Evolutionary conservation across 768 basidiomycete species (phyloP), one percentile per base, ranked within the genome.

Genomic region (Tephrocybe sp.): DNA sequence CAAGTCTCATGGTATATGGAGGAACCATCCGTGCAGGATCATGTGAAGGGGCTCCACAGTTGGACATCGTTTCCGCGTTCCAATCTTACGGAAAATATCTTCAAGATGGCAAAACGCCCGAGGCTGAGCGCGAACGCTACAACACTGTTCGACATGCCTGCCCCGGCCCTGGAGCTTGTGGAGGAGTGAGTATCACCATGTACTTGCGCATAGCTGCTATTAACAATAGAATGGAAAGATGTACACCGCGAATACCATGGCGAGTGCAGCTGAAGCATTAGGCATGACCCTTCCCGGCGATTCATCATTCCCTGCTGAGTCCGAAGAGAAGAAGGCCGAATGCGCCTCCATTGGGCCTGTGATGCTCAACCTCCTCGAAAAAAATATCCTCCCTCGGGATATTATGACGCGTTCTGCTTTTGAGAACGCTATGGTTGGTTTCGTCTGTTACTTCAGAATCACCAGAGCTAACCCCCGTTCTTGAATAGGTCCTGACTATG

Each of bases 171-270:
- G 97, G 97, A 47, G 94, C 96, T 44, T 99, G 97, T 69, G 97
- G 97, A 65, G 96, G 95, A 57, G 93, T 95, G 66, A 68, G 90
- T 58, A 17, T 42, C 31, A 30, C 31, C n/a, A 19, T 41, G 36
- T 17, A 22, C 19, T n/a, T 40, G 7, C 19, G 11, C 30, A 19
- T 45, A 26, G 35, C 22, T 14, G 40, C 16, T 13, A 17, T 45
- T 33, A 17, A 40, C 46, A 17, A 40, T 16, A 36, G 31, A 14
- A 43, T 33, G 39, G 8, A 11, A 65, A 94, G 92, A 95, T 96
- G 93, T 96, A 96, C 68, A 97, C 94, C 5, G 92, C 92, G 31
- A 99, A 98, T 69, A 98, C 97, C 2, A 98, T 99, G 92, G 92
- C 96, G 4, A 93, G 91, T 57, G 92, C 94, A 12, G 80, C 91